Conservation (phyloP, 305 asterid genomes). For the Rubia occidens region DNA sequence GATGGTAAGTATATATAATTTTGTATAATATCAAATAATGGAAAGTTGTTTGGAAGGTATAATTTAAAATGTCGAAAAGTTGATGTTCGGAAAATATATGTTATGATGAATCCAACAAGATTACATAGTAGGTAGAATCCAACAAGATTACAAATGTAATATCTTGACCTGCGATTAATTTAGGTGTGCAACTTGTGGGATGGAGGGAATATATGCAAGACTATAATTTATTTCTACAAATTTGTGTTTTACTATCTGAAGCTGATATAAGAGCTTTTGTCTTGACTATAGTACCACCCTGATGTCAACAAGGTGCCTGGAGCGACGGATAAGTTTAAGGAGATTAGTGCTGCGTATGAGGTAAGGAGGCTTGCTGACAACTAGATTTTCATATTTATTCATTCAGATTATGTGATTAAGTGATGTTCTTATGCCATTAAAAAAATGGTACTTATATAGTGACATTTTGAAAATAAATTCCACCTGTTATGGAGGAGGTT, state of each 20-base stretch:
- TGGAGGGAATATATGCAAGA: background rate
- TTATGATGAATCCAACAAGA: background rate
- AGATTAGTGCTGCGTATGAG: slow-evolving; percentile 97
- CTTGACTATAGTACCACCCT: slow-evolving; percentile 66
- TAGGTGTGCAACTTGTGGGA: background rate
- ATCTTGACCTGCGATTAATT: background rate
- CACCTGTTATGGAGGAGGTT: background rate
- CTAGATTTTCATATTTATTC: background rate
- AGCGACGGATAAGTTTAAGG: slow-evolving; percentile 94
- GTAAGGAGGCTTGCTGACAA: slow-evolving; percentile 37
- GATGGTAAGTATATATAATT: background rate
- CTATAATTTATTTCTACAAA: background rate
- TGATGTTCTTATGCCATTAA: background rate
- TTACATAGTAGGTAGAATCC: too few relatives aligned
- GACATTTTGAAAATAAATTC: background rate
- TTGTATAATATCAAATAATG: background rate
- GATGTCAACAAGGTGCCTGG: slow-evolving; percentile 97
- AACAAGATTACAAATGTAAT: background rate
- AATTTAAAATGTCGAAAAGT: background rate
- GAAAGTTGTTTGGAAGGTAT: background rate
- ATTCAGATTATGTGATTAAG: background rate
- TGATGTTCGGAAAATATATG: background rate
- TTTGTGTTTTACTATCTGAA: background rate
- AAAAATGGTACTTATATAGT: background rate
- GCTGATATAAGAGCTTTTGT: slow-evolving; percentile 22